Conservation (phyloP, 2,329 filamentous ascomycete genomes). For the Sclerotiophoma versabilis region DNA sequence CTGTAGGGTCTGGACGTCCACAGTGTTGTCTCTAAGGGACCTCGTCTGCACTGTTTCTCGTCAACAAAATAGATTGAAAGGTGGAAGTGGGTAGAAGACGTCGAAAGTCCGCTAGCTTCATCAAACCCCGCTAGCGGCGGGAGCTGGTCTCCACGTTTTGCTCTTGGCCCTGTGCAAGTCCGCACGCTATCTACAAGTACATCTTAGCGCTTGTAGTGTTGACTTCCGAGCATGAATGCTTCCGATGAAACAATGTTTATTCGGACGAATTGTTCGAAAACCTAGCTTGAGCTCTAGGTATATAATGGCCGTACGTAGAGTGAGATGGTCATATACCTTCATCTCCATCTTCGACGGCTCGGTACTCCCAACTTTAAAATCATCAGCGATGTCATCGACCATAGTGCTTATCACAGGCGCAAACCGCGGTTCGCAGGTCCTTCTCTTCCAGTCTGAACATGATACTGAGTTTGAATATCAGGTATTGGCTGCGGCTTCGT, state of each 20-base stretch:
- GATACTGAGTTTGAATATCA: constrained; percentile 11
- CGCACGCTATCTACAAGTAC: neutral
- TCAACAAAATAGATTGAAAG: neutral
- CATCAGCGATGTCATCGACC: constrained; percentile 1
- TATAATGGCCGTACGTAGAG: neutral
- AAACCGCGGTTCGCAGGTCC: constrained; percentile 35
- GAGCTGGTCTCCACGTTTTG: neutral
- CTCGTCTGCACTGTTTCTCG: neutral
- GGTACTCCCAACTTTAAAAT: neutral
- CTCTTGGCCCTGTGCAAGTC: neutral
- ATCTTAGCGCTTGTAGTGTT: neutral
- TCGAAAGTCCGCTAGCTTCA: constrained; percentile 10
- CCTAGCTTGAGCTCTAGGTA: neutral
- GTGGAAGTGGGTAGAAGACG: neutral
- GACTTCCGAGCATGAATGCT: too few species aligned
- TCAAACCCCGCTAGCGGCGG: constrained; percentile 2
- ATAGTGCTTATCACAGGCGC: constrained; percentile 43
- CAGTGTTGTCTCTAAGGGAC: neutral
- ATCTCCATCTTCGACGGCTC: too few species aligned
- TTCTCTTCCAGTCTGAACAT: constrained; percentile 13
- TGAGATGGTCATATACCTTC: too few species aligned
- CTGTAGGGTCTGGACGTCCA: neutral
- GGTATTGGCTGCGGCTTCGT: constrained; percentile 48
- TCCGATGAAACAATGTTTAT: too few species aligned
- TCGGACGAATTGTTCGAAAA: neutral